Evolutionary conservation across 371 early-diverging fungal genomes (phyloP), one percentile per base, ranked within the genome.

Genomic region (Apophysomyces variabilis): DNA sequence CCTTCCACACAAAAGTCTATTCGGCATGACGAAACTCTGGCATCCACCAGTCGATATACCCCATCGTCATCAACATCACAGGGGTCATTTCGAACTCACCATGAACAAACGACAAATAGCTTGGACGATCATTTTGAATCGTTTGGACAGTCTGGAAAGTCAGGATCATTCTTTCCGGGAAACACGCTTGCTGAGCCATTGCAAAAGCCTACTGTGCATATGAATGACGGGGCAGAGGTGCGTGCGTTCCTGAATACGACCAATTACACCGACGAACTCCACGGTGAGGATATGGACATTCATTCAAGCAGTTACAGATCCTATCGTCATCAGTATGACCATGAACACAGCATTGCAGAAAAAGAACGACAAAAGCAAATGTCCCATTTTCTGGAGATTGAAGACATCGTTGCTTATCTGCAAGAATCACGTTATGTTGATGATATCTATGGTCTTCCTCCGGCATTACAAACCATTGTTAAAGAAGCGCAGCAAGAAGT

Each of bases 361-460:
- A 60, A 62, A 12, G 67, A 71, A 45, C 35, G 63, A 5, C 37
- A 61, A 7, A 45, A 65, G 12, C 58, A 64, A 36, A 37, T 69
- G 16, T 67, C 60, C 3, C 70, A 73, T 14, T 50, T 78, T 26
- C 41, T 68, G 3, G 46, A 43, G 9, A 60, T 76, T 14, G 77
- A 77, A 16, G 79, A 82, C 57, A 77, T 82, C 39, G 77, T 78
- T 16, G 72, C 61, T 3, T 82, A 82, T 68, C 54, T 82, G 14
- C 57, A 62, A 44, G 71, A 72, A 26, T 37, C 69, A 21, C 50
- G 58, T 1, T 82, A 82, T 59, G 71, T 67, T 2, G 76, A 82
- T 18, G 82, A 82, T 57, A 62, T 82, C 18, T 79, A 82, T 50
- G 77, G 72, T 0, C 66, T 77, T 14, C 79, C 82, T 0, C 57